Evolutionary conservation across 2,329 filamentous ascomycete genomes (phyloP).

Genomic region (Didymella lethalis): DNA sequence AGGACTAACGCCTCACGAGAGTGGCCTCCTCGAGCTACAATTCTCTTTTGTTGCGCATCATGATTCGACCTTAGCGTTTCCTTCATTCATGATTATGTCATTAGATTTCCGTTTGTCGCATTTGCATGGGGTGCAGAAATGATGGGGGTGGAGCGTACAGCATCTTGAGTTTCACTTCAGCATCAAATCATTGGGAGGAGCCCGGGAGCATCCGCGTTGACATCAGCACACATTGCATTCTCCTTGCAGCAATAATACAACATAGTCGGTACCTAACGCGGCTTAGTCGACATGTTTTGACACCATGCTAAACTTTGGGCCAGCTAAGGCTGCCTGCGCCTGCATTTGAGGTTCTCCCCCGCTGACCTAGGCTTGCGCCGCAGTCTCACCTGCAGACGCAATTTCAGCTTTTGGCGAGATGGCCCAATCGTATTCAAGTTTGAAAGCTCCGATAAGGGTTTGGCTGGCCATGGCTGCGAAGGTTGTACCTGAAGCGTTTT

Average conservation of each 20-base stretch:
- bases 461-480: neutral
- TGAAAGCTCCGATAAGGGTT: neutral
- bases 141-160: slow-evolving; percentile 3
- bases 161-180: neutral
- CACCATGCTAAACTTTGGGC: neutral
- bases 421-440: slow-evolving; percentile 13
- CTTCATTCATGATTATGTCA: slow-evolving; percentile 3
- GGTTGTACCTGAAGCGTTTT: neutral
- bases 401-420: slow-evolving; percentile 11
- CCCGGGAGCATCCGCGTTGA: slow-evolving; percentile 1
- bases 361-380: slow-evolving; percentile 20
- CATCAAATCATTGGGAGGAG: neutral
- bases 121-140: slow-evolving; percentile 6
- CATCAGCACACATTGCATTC: slow-evolving; percentile 8
- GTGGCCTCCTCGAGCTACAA: neutral
- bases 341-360: slow-evolving; percentile 5
- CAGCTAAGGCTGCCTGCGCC: slow-evolving; percentile 7
- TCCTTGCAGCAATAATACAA: slow-evolving; percentile 8
- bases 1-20: neutral
- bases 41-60: slow-evolving; percentile 6
- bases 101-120: slow-evolving; percentile 2
- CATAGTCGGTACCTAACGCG: neutral
- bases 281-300: neutral
- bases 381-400: slow-evolving; percentile 21
- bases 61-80: slow-evolving; percentile 14